These are phyloP conservation scores for Dunaliella primolecta DNA, from an alignment of 139 green algal species.

Conservation along the genomic window DNA sequence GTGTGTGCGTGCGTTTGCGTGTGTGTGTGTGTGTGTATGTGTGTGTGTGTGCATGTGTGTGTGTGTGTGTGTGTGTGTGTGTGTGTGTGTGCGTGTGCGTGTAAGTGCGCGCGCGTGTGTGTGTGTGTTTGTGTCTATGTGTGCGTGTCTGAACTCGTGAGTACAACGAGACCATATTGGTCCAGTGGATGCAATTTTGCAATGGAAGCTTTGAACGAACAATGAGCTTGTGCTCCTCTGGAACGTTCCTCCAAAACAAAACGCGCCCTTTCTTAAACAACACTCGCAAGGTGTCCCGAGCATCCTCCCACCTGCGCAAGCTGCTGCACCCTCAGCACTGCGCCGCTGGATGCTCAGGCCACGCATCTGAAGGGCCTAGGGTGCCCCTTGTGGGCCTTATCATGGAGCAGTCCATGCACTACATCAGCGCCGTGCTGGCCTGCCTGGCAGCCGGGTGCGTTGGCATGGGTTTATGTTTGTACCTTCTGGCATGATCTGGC, in stretches of 20 bases:
- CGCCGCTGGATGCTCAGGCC: neutral
- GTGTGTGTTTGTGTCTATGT: slow-evolving; percentile 7
- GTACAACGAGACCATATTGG: neutral
- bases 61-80: slow-evolving; percentile 13
- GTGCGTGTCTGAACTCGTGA: neutral
- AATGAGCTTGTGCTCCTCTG: too few relatives aligned
- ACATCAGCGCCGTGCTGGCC: neutral
- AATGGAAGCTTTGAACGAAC: neutral
- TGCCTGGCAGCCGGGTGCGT: neutral
- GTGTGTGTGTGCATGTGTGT: slow-evolving; percentile 5
- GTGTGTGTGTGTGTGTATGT: slow-evolving; percentile 4
- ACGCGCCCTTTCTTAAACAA: neutral
- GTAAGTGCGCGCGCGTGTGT: neutral
- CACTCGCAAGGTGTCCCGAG: neutral
- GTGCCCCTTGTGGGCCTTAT: neutral
- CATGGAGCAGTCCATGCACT: neutral
- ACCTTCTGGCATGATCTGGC: neutral
- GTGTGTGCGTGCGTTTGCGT: slow-evolving; percentile 5
- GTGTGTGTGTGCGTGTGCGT: slow-evolving; percentile 2
- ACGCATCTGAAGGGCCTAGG: neutral
- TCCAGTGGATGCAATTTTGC: neutral
- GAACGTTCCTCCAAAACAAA: neutral
- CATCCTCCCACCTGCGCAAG: neutral
- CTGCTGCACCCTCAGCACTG: too few relatives aligned
- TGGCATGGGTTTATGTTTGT: neutral